Percentiles rank a stretch among this genome's conserved stretches.
Conservation (phyloP, 176 grass and related monocot genomes). For the Zizania latifolia region DNA sequence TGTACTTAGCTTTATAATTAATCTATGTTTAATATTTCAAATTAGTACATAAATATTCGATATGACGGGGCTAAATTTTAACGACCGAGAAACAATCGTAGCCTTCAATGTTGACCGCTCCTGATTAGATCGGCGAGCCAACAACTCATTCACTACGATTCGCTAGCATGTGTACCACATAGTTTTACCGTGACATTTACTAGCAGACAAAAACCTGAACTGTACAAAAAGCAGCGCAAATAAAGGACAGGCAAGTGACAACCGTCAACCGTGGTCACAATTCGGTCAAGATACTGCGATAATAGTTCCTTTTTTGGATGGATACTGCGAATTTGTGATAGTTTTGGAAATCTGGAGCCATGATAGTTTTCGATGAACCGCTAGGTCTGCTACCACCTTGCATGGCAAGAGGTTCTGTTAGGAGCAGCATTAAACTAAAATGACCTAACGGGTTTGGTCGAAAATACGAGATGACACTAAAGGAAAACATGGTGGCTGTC, state of each 20-base stretch:
- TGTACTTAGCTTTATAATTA: no score
- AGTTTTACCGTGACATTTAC: conserved; percentile 22
- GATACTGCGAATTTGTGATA: background rate
- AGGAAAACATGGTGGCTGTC: no score
- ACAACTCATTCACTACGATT: background rate
- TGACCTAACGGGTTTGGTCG: background rate
- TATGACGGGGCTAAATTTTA: no score
- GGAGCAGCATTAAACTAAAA: background rate
- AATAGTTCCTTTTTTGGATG: background rate
- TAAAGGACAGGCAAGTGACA: background rate
- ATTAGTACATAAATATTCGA: no score
- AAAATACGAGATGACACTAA: no score
- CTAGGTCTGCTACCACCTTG: no score
- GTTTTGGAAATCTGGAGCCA: background rate
- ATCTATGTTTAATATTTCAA: no score
- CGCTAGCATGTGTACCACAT: background rate
- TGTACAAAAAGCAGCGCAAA: background rate
- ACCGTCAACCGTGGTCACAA: background rate
- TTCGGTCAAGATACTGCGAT: background rate
- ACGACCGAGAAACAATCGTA: no score
- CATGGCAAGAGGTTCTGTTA: no score
- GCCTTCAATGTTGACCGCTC: background rate
- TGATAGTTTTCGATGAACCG: no score
- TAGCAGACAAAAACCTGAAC: conserved; percentile 16
- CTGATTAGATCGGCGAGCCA: background rate